phyloP scores from a whole-genome alignment of 352 stramenopile genomes.

The Globisporangium spinosum region DNA sequence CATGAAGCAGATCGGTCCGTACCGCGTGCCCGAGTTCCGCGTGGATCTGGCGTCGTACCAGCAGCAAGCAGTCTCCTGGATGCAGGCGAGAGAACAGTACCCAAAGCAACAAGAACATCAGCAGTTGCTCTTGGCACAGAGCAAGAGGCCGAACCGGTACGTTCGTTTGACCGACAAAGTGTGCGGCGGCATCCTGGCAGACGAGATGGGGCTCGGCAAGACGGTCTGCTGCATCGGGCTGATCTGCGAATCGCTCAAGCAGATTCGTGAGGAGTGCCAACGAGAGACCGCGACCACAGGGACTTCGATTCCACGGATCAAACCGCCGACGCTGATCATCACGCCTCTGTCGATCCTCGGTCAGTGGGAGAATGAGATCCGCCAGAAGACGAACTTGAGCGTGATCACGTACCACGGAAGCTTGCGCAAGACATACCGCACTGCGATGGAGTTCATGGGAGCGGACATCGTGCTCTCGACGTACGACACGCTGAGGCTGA shows the following conservation, averaged over 20 bases:
- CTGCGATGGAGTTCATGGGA: conserved; percentile 72
- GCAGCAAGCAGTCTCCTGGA: conserved; percentile 85
- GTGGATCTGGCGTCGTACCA: conserved; percentile 83
- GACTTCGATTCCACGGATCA: conserved; percentile 32
- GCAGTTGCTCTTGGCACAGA: background rate
- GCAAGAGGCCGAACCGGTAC: conserved; percentile 26
- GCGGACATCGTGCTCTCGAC: conserved; percentile 76
- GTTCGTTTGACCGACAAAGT: conserved; percentile 33
- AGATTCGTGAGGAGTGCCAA: conserved; percentile 30
- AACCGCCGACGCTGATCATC: conserved; percentile 69
- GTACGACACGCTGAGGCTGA: conserved; percentile 71
- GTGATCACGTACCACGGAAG: conserved; percentile 73
- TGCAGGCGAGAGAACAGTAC: conserved; percentile 56
- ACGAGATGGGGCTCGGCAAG: conserved; percentile 89
- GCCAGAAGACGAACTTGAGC: conserved; percentile 69
- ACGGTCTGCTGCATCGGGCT: conserved; percentile 88
- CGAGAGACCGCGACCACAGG: conserved; percentile 14
- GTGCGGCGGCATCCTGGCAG: conserved; percentile 78
- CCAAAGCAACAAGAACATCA: conserved; percentile 6
- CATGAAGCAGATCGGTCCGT: conserved; percentile 39
- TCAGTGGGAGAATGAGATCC: conserved; percentile 84
- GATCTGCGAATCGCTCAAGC: conserved; percentile 61
- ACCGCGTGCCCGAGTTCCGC: conserved; percentile 43
- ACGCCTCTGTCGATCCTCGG: conserved; percentile 81
- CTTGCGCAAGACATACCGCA: conserved; percentile 57